Evolutionary conservation across 352 stramenopile species (phyloP).

Genomic region (Phytopythium delawarense): DNA sequence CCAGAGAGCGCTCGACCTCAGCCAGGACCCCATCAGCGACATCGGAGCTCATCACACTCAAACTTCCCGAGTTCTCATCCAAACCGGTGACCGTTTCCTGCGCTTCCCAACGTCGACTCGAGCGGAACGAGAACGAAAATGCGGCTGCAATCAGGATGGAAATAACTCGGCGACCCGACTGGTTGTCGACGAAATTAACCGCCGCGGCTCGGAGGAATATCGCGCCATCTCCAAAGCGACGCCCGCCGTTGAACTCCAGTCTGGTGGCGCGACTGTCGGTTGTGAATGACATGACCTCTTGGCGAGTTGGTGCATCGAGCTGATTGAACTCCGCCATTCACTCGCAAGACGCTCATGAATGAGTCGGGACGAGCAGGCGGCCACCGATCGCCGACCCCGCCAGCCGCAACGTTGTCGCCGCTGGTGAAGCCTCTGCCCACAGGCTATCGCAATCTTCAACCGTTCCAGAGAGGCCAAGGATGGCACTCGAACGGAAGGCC

Average conservation of each 20-base stretch:
- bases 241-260: not conserved
- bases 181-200: not conserved
- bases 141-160: not conserved
- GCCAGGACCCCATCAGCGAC: conserved; percentile 13
- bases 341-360: conserved; percentile 1
- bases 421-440: conserved; percentile 54
- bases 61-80: not conserved
- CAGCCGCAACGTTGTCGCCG: conserved; percentile 35
- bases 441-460: conserved; percentile 66
- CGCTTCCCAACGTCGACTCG: not conserved
- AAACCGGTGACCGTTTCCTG: not conserved
- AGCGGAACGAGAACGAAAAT: not conserved
- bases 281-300: not conserved
- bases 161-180: not conserved
- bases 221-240: conserved; percentile 2
- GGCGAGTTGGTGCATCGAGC: not conserved
- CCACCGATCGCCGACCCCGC: not conserved
- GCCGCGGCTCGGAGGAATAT: not conserved
- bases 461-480: conserved; percentile 56
- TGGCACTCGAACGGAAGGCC: conserved; percentile 64
- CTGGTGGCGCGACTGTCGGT: not conserved
- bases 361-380: not conserved
- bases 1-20: conserved; percentile 55
- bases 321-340: not conserved
- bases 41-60: not conserved